Conservation (phyloP, 2,329 filamentous ascomycete species). For the Paecilomyces niveus region DNA sequence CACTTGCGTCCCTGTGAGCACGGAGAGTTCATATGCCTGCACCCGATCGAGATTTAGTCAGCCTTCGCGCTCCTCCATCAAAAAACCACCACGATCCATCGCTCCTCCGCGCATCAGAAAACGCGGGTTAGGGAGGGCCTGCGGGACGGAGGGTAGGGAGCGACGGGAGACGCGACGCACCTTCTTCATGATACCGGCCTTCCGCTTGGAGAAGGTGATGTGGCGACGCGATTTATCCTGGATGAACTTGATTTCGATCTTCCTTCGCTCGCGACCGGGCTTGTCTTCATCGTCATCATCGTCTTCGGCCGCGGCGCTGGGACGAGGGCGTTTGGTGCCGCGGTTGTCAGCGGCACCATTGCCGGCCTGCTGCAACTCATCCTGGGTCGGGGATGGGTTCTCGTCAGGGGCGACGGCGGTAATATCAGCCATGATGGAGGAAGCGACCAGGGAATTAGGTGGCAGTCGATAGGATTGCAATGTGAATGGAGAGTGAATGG, state of each 20-base stretch:
- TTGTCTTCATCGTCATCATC: conserved; percentile 98
- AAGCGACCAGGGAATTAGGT: conserved; percentile 4
- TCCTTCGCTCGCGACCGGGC: conserved; percentile 92
- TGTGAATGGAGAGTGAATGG: conserved; percentile 3
- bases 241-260: conserved; percentile 99
- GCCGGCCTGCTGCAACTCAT: conserved; percentile 51
- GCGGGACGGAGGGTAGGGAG: conserved; percentile 5
- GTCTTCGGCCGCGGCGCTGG: conserved; percentile 72
- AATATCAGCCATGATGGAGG: conserved; percentile 64
- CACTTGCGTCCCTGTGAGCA: conserved; percentile 96
- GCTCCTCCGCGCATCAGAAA: background rate
- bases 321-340: conserved; percentile 83
- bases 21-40: conserved; percentile 93
- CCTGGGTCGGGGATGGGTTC: conserved; percentile 67
- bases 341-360: conserved; percentile 70
- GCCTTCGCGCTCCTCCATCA: background rate
- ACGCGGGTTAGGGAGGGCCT: background rate
- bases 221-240: conserved; percentile 98
- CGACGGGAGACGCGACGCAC: conserved; percentile 48
- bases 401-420: conserved; percentile 65
- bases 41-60: background rate
- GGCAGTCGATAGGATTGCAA: conserved; percentile 2
- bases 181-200: conserved; percentile 99
- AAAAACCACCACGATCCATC: background rate
- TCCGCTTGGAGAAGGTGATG: conserved; percentile 99